Evolutionary conservation across 768 basidiomycete species (phyloP), one percentile per base, ranked within the genome.

Genomic region (Tricholoma terreum): DNA sequence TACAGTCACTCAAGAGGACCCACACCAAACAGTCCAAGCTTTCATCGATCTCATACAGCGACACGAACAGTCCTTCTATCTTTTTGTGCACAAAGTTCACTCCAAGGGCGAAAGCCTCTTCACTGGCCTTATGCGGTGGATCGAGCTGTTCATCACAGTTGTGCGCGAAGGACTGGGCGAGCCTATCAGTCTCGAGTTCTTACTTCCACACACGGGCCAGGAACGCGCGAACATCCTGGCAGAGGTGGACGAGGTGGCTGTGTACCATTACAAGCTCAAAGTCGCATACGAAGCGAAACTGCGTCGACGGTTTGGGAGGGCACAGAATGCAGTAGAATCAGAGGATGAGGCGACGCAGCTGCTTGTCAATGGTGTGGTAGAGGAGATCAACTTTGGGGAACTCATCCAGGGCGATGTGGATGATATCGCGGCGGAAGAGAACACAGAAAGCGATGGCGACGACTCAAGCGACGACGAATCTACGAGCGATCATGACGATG

Each of bases 11-110:
- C 89, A 90, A 69, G 86, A 87, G 55, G 90, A 98, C 59, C 90
- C 97, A 0, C 83, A 84, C 46, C 74, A 78, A 34, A 96, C 94
- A 5, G 97, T 98, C 4, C 91, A 96, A 69, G 84, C 85, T 2
- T 98, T 98, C 68, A 93, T 98, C 61, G 85, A 93, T 68, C 85
- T 99, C 21, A 89, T 99, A 31, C 84, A 90, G 65, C 84, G 97
- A 12, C 97, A 99, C 71, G 94, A 98, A 65, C 92, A 95, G 67
- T 75, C 93, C 0, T 98, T 98, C 76, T 99, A 99, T 77, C 80
- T 81, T 57, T 99, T 99, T 68, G 95, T 99, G 24, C 94, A 99
- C 82, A 97, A 96, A 64, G 97, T 99, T 1, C 97, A 99, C 67
- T 88, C 93, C 45, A 98, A 98, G 69, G 97, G 97, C 34, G 89